A percentile compares a stretch with the other conserved stretches of the same genome.
Evolutionary conservation across 2,329 filamentous ascomycete genomes (phyloP).

Genomic region (Colletotrichum tabaci): DNA sequence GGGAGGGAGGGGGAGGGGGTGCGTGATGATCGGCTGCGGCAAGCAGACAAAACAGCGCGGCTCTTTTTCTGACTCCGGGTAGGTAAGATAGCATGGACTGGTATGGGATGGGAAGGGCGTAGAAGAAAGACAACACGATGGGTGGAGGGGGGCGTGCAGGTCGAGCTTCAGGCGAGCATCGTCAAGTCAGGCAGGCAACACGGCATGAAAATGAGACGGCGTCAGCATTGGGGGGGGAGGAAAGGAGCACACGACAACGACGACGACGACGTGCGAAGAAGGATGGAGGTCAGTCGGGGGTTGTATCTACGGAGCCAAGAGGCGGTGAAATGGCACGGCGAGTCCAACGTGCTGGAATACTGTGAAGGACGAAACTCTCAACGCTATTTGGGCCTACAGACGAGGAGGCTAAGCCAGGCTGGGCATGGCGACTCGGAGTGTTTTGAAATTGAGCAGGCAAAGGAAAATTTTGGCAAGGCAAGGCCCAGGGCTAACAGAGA

Average conservation of each 20-base stretch:
- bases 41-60: conserved; percentile 14
- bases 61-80: background rate
- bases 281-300: conserved; percentile 23
- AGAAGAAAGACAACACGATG: conserved; percentile 1
- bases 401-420: conserved; percentile 28
- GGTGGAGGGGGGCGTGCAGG: conserved; percentile 12
- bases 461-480: background rate
- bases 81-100: too few relatives aligned
- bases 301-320: conserved; percentile 32
- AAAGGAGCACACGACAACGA: background rate
- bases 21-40: background rate
- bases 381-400: background rate
- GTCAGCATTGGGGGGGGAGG: background rate
- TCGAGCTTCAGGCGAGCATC: background rate
- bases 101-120: conserved; percentile 4
- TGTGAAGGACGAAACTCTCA: conserved; percentile 27
- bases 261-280: conserved; percentile 40
- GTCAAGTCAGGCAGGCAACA: conserved; percentile 11
- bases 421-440: conserved; percentile 26
- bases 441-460: conserved; percentile 30
- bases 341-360: conserved; percentile 37
- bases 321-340: conserved; percentile 35
- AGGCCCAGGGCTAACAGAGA: background rate
- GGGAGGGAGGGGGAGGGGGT: background rate
- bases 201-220: conserved; percentile 1